A percentile compares a stretch with the other conserved stretches of the same genome.
phyloP scores from a whole-genome alignment of 192 early-diverging fungal species.

The Phlyctochytrium planicorne region DNA sequence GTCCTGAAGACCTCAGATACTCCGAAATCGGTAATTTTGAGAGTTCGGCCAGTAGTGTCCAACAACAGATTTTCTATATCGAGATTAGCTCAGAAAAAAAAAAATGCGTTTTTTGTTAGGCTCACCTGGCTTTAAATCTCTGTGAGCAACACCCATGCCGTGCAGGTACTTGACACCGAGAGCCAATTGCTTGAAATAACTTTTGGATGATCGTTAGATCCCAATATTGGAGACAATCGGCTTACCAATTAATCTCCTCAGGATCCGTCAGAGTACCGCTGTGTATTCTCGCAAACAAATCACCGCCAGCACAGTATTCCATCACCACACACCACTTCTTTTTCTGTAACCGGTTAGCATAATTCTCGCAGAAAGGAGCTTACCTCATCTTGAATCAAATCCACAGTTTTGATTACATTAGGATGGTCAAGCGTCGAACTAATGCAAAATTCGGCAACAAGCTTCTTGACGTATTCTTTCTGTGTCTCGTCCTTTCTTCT shows the following conservation, averaged over 20 bases:
- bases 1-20: slow-evolving; percentile 93
- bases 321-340: slow-evolving; percentile 69
- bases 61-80: slow-evolving; percentile 87
- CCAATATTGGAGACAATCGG: neutral
- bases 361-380: slow-evolving; percentile 14
- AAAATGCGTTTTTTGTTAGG: no score
- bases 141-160: slow-evolving; percentile 93
- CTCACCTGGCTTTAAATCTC: slow-evolving; percentile 82
- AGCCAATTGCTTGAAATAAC: slow-evolving; percentile 92
- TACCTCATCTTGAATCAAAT: slow-evolving; percentile 94
- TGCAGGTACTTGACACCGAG: slow-evolving; percentile 89
- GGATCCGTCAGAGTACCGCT: slow-evolving; percentile 67
- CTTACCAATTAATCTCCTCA: slow-evolving; percentile 75
- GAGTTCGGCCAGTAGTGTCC: slow-evolving; percentile 64
- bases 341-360: slow-evolving; percentile 14
- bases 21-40: slow-evolving; percentile 99
- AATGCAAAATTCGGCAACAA: slow-evolving; percentile 96
- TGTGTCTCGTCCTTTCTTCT: slow-evolving; percentile 80
- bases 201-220: no score
- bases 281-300: slow-evolving; percentile 80
- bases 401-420: slow-evolving; percentile 92
- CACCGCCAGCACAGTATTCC: slow-evolving; percentile 95
- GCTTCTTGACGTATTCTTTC: slow-evolving; percentile 94
- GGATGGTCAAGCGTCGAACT: slow-evolving; percentile 84
- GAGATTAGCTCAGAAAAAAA: no score